These are phyloP conservation scores for Sergeia podlipaevii DNA, from an alignment of 208 protist species.

Conservation along the genomic window DNA sequence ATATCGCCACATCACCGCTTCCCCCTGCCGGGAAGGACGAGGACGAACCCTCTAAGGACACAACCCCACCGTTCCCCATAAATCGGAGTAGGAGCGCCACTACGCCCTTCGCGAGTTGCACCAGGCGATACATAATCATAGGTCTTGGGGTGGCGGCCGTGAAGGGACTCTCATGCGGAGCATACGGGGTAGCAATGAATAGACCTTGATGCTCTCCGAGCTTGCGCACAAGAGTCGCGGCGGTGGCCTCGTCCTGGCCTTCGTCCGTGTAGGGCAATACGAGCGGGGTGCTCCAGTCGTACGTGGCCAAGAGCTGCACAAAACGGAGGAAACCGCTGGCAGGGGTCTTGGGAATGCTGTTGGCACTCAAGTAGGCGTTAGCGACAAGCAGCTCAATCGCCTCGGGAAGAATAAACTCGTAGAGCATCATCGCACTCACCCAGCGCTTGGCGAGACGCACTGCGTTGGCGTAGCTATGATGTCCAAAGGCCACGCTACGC, in stretches of 20 bases:
- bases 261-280: slow-evolving; percentile 71
- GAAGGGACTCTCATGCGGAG: slow-evolving; percentile 69
- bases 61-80: neutral
- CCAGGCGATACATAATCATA: slow-evolving; percentile 81
- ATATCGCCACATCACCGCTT: neutral
- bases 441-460: slow-evolving; percentile 78
- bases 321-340: slow-evolving; percentile 76
- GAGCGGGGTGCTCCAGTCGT: slow-evolving; percentile 73
- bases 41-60: neutral
- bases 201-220: slow-evolving; percentile 66
- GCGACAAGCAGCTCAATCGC: slow-evolving; percentile 82
- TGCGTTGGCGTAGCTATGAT: slow-evolving; percentile 68
- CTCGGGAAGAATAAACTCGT: slow-evolving; percentile 79
- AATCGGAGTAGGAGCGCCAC: slow-evolving; percentile 37
- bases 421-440: slow-evolving; percentile 71
- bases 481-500: slow-evolving; percentile 64
- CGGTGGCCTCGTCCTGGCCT: slow-evolving; percentile 14
- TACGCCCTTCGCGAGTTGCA: slow-evolving; percentile 62
- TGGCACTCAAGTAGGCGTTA: slow-evolving; percentile 52
- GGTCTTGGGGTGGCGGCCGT: slow-evolving; percentile 70
- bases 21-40: too few relatives aligned
- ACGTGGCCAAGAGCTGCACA: slow-evolving; percentile 67
- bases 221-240: slow-evolving; percentile 41
- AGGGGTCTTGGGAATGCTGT: slow-evolving; percentile 43
- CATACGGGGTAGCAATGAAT: slow-evolving; percentile 83